Base-by-base conservation (phyloP, 1,284 basidiomycete genomes). In the Ganoderma leucocontextum region DNA sequence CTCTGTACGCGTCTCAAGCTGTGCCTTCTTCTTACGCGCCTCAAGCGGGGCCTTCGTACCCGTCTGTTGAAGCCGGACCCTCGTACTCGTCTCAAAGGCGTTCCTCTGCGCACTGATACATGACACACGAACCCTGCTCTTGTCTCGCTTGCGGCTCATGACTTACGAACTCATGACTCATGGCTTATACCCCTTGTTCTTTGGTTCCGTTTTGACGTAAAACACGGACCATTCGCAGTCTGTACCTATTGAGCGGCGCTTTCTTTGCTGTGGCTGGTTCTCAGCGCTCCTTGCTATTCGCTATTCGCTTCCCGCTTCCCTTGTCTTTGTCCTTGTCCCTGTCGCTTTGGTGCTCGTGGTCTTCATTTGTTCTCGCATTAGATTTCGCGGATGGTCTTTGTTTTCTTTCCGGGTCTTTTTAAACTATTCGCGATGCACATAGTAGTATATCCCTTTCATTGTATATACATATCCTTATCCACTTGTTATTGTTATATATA, bases 381-480 rank as follows among this genome's bases (percentile, higher is more conserved):
- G 38, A 25, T 25, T 29, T 39, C 36, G 58, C 38, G 36, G n/a
- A 39, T 25, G 38, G 58, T 60, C 58, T 2, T 58, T 22, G 9
- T 58, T 35, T 22, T 22, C 35, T 35, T 38, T 38, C 8, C 9
- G 29, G 13, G 15, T 58, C 35, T 22, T n/a, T 13, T 6, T 38
- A 12, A 22, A 9, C 35, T 38, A 58, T 58, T 58, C 53, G 53
- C 33, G 53, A 29, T 55, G 38, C 58, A 60, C 38, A 60, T 60
- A 39, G 22, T 41, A 7, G 22, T 41, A 7, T 42, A 38, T 36
- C 55, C 35, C 38, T 0, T 60, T 41, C 38, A 4, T 25, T 60
- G 58, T 39, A 60, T 42, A 60, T 41, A 60, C 38, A 39, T 60
- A 60, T 60, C 58, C 5, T 60, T 60, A 60, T 60, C 36, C 38